These are phyloP conservation scores for Encephalitozoon intestinalis DNA, from an alignment of 371 early-diverging fungal species.

Conservation along the genomic window DNA sequence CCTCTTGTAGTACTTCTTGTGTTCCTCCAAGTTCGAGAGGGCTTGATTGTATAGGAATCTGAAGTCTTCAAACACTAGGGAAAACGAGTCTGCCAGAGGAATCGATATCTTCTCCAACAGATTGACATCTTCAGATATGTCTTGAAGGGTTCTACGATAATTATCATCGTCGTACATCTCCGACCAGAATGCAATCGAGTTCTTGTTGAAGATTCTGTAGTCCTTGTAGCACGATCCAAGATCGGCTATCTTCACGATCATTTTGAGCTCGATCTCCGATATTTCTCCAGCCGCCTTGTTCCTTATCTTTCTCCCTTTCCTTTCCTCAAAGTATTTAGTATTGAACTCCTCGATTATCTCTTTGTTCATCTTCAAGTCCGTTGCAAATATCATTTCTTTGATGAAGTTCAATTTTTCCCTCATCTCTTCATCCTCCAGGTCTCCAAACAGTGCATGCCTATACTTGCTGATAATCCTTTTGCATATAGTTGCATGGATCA, in stretches of 20 bases:
- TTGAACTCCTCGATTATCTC: not conserved
- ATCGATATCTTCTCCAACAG: not conserved
- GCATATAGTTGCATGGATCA: not conserved
- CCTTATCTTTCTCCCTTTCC: not conserved
- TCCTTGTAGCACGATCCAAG: constrained; percentile 8
- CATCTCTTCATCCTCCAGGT: not conserved
- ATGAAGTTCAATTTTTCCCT: not conserved
- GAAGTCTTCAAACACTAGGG: constrained; percentile 12
- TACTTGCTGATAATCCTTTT: not conserved
- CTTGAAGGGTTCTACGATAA: not conserved
- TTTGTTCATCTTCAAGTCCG: not conserved
- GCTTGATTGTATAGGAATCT: constrained; percentile 6
- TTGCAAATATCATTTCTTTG: constrained; percentile 5
- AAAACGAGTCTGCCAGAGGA: constrained; percentile 15
- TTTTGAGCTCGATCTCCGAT: constrained; percentile 21
- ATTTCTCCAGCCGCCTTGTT: not conserved
- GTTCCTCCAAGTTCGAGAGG: not conserved
- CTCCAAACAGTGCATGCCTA: not conserved
- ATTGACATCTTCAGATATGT: not conserved
- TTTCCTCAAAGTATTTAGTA: not conserved
- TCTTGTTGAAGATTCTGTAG: not conserved
- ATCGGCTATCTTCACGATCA: constrained; percentile 22
- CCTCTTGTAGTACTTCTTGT: not conserved
- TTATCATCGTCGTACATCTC: not conserved
- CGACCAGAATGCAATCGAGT: not conserved